These are phyloP conservation scores for Leptodermis oblonga DNA, from an alignment of 257 asterid species.

Conservation along the genomic window DNA sequence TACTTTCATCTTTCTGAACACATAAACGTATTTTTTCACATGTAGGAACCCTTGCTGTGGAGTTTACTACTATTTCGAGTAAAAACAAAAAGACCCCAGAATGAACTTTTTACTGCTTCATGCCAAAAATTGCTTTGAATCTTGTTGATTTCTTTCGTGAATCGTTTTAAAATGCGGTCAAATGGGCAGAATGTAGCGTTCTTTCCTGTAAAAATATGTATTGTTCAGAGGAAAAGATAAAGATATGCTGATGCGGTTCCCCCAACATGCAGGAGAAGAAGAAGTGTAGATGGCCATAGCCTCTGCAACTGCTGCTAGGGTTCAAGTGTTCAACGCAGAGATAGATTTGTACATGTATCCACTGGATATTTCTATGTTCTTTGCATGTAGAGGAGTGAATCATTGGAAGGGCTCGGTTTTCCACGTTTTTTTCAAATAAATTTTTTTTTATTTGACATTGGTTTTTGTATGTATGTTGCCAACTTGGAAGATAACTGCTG, in stretches of 20 bases:
- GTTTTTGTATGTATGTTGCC: no score
- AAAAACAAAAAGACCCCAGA: not conserved
- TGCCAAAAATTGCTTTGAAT: not conserved
- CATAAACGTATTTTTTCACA: no score
- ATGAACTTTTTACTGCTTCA: not conserved
- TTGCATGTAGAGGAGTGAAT: constrained; percentile 16
- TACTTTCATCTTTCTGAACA: no score
- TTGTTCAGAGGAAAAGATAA: not conserved
- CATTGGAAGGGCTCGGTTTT: constrained; percentile 20
- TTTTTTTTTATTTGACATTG: no score
- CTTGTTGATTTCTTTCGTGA: not conserved
- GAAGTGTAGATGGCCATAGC: no score
- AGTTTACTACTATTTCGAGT: not conserved
- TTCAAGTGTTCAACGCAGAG: not conserved
- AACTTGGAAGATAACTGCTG: no score
- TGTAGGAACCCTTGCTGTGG: no score
- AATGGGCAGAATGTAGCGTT: constrained; percentile 21
- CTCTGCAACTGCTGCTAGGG: not conserved
- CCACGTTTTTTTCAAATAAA: constrained; percentile 1
- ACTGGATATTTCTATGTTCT: constrained; percentile 13
- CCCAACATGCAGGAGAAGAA: not conserved
- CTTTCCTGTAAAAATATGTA: constrained; percentile 23
- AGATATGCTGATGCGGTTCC: not conserved
- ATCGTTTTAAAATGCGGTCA: not conserved
- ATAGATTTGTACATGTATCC: constrained; percentile 15